Percentiles rank a stretch among this genome's conserved stretches.
Conservation (phyloP, 1,284 basidiomycete genomes). For the Ceratobasidium sp. region DNA sequence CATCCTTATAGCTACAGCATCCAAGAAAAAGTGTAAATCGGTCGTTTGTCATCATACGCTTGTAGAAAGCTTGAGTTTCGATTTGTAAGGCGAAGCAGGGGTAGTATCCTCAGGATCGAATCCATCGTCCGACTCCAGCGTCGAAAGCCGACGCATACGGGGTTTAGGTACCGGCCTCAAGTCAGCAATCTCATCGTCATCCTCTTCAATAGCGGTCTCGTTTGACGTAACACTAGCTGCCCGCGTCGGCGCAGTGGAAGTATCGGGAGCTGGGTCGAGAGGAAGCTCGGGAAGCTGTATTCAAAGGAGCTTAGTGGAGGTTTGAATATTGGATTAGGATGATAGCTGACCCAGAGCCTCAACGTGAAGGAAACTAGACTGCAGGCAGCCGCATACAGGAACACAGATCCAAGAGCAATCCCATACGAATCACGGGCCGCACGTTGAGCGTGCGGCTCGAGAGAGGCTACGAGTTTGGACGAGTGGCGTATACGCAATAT, state of each 20-base stretch:
- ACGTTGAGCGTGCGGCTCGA: slow-evolving; percentile 70
- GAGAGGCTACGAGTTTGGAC: slow-evolving; percentile 66
- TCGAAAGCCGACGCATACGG: slow-evolving; percentile 41
- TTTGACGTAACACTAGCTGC: slow-evolving; percentile 15
- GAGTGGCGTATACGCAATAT: slow-evolving; percentile 78
- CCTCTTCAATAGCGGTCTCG: slow-evolving; percentile 35
- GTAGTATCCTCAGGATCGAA: slow-evolving; percentile 43
- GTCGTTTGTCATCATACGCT: slow-evolving; percentile 2
- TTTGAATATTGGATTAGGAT: neutral
- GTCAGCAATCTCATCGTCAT: slow-evolving; percentile 25
- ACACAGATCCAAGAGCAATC: slow-evolving; percentile 72
- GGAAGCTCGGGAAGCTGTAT: slow-evolving; percentile 45
- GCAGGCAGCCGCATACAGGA: slow-evolving; percentile 72
- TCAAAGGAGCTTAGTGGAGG: neutral
- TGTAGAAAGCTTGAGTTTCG: slow-evolving; percentile 8
- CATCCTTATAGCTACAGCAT: neutral
- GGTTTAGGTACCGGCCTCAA: slow-evolving; percentile 6
- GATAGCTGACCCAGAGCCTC: slow-evolving; percentile 67
- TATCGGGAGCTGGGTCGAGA: slow-evolving; percentile 41
- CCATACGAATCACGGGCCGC: slow-evolving; percentile 77
- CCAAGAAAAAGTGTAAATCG: neutral
- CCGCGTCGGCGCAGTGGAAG: slow-evolving; percentile 13
- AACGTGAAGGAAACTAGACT: slow-evolving; percentile 73
- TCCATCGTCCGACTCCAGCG: slow-evolving; percentile 45
- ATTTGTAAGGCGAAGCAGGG: slow-evolving; percentile 9